Conservation (phyloP, 2,329 filamentous ascomycete species). For the Bipolaris oryzae region DNA sequence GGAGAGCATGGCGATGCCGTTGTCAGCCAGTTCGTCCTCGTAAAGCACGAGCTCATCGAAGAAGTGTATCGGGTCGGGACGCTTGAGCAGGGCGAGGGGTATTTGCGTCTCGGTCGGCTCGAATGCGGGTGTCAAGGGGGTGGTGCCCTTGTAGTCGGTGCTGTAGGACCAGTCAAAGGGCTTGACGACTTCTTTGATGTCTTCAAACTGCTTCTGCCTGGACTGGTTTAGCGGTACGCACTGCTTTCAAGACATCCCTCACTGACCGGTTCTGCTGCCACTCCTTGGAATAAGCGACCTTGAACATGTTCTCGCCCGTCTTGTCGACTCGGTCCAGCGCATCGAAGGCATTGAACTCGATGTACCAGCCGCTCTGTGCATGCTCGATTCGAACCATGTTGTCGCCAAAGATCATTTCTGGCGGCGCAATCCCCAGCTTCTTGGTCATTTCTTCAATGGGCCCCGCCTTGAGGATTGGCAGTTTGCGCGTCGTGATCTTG, state of each 20-base stretch:
- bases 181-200: constrained; percentile 91
- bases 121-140: constrained; percentile 51
- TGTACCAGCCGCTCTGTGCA: constrained; percentile 72
- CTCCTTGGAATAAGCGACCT: constrained; percentile 88
- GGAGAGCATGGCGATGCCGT: constrained; percentile 88
- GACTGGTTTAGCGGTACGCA: constrained; percentile 12
- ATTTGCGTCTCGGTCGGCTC: constrained; percentile 63
- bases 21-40: constrained; percentile 97
- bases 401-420: constrained; percentile 99
- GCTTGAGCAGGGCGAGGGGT: constrained; percentile 82
- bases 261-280: constrained; percentile 73
- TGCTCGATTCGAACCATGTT: constrained; percentile 82
- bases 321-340: constrained; percentile 93
- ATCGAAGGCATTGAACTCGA: constrained; percentile 83
- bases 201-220: constrained; percentile 79
- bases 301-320: constrained; percentile 86
- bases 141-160: constrained; percentile 80
- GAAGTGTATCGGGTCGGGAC: constrained; percentile 92
- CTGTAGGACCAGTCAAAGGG: constrained; percentile 99
- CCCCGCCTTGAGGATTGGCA: constrained; percentile 89
- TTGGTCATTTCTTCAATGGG: constrained; percentile 86
- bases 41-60: constrained; percentile 96
- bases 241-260: not conserved
- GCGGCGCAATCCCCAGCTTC: constrained; percentile 81
- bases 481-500: constrained; percentile 80